These are phyloP conservation scores for Parathielavia appendiculata DNA, from an alignment of 495 filamentous ascomycete species.

Conservation along the genomic window DNA sequence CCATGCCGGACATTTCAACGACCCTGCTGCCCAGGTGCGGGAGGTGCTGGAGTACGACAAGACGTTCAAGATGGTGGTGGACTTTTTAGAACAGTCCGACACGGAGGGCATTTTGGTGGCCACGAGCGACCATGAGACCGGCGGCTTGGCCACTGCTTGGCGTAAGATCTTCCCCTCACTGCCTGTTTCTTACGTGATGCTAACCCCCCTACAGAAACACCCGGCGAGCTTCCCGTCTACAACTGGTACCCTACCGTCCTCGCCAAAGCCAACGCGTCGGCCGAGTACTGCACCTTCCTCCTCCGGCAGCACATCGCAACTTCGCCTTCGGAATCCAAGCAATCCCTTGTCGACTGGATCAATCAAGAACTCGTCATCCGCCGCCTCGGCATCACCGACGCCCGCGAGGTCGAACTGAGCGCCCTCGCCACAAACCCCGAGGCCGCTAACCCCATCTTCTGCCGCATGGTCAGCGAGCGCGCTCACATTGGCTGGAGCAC, in stretches of 20 bases:
- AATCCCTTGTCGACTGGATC: constrained; percentile 53
- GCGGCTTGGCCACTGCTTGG: constrained; percentile 73
- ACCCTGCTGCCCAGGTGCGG: constrained; percentile 90
- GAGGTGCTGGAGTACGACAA: constrained; percentile 91
- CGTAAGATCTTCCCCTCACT: constrained; percentile 47
- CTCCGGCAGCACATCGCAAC: constrained; percentile 53
- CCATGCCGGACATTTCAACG: constrained; percentile 91
- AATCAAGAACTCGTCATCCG: constrained; percentile 53
- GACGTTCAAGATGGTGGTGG: constrained; percentile 72
- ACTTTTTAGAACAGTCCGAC: constrained; percentile 71
- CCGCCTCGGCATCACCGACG: constrained; percentile 72
- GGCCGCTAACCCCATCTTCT: constrained; percentile 56
- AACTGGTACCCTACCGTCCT: constrained; percentile 81
- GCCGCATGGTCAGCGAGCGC: constrained; percentile 77
- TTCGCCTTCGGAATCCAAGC: constrained; percentile 25
- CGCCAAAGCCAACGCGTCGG: constrained; percentile 72
- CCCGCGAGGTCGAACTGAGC: constrained; percentile 65
- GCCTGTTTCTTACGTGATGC: neutral
- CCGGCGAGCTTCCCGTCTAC: constrained; percentile 52
- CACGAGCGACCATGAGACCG: constrained; percentile 95
- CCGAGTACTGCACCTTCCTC: constrained; percentile 59
- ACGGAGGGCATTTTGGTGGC: constrained; percentile 74
- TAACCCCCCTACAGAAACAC: constrained; percentile 30
- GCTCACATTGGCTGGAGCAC: constrained; percentile 91
- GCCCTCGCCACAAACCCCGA: constrained; percentile 52